Base-by-base conservation (phyloP, 73 alveolate genomes). In the Tetrahymena thermophila region DNA sequence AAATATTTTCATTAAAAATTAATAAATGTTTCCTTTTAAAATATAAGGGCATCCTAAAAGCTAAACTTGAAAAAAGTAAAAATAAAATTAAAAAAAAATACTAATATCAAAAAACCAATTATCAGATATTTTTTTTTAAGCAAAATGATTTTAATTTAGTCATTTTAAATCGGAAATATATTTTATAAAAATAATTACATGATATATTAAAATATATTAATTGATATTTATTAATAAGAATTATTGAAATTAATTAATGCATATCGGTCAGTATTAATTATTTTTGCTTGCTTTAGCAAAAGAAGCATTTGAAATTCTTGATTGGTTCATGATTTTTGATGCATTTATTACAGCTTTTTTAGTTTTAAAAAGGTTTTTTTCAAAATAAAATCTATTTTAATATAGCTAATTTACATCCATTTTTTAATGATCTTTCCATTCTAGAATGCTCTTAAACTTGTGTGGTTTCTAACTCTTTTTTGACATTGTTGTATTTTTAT, bases 401-500 rank as follows among this genome's bases (percentile, higher is more conserved):
- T 1, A 71, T 25, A 10, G 28, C 28, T 19, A 50, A 21, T 31
- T 71, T 71, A 71, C 89, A 71, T 71, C 89, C 89, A 31, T 55
- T 95, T 93, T 95, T 95, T 17, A 21, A 50, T 0, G 95, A 71
- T 93, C 85, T 95, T 34, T 95, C 97, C 94, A 95, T 37, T 89
- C 97, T 95, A 35, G 97, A 85, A 13, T 85, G 71, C 94, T 95
- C 97, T 58, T 95, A 93, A 14, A 93, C 85, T 89, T 95, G 93
- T 95, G 93, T 31, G 35, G 95, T 95, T 55, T 95, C 97, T 21
- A 95, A 40, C 56, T 95, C 97, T 95, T 95, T 95, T 89, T 93
- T 95, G 42, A 95, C 97, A 95, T 95, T 95, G 43, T 95, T 56
- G 93, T 95, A 95, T 89, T 95, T 95, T 89, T 95, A 95, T 34